phyloP scores from a whole-genome alignment of 2,329 filamentous ascomycete genomes.

The Hypoxylon sp. region DNA sequence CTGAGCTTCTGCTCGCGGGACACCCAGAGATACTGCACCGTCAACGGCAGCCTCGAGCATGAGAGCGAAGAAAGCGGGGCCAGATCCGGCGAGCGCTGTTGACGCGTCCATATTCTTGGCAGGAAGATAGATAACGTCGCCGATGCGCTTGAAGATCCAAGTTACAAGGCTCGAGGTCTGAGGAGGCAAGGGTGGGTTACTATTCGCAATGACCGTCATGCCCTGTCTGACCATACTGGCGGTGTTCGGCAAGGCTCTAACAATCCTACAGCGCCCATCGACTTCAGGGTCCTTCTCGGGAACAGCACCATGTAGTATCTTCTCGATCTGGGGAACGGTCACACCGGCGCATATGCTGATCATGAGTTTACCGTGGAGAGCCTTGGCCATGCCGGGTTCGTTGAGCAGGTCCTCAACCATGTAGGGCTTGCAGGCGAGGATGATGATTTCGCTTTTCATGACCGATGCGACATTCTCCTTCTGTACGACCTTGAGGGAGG shows the following conservation, averaged over 20 bases:
- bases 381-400: conserved; percentile 77
- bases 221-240: conserved; percentile 82
- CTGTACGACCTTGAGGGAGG: conserved; percentile 75
- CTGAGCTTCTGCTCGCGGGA: conserved; percentile 79
- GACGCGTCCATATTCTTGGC: conserved; percentile 78
- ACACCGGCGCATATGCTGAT: conserved; percentile 87
- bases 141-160: conserved; percentile 84
- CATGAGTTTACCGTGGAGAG: conserved; percentile 83
- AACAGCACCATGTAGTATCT: conserved; percentile 71
- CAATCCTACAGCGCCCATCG: conserved; percentile 72
- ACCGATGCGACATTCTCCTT: conserved; percentile 80
- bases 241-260: conserved; percentile 89
- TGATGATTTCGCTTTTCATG: conserved; percentile 77
- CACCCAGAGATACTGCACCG: conserved; percentile 83
- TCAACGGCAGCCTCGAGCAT: conserved; percentile 83
- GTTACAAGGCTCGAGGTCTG: conserved; percentile 71
- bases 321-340: conserved; percentile 76
- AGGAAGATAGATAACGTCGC: conserved; percentile 77
- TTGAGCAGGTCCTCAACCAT: conserved; percentile 78
- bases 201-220: conserved; percentile 84
- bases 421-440: conserved; percentile 86
- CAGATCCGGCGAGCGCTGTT: conserved; percentile 81
- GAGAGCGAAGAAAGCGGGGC: conserved; percentile 82
- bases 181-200: conserved; percentile 69
- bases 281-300: conserved; percentile 62